phyloP scores from a whole-genome alignment of 169 alveolate species.

The Plasmodium vinckei region DNA sequence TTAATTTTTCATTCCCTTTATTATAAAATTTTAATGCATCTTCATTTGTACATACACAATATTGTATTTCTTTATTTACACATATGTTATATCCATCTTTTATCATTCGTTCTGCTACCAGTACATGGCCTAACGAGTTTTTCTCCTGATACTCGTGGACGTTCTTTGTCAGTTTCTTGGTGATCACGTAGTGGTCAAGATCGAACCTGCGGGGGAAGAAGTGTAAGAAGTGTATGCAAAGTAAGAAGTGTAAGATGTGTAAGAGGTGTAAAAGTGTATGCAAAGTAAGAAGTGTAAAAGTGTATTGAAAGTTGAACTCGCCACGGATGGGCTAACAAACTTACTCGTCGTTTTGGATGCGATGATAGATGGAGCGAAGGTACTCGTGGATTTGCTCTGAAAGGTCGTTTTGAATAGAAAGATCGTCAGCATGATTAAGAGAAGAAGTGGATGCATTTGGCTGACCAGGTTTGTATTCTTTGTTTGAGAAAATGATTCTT shows the following conservation, averaged over 20 bases:
- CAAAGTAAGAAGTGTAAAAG: too few relatives aligned
- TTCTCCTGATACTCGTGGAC: conserved; percentile 90
- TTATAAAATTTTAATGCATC: conserved; percentile 45
- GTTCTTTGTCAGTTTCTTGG: conserved; percentile 53
- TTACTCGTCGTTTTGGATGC: conserved; percentile 85
- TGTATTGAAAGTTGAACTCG: too few relatives aligned
- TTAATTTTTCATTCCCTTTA: conserved; percentile 54
- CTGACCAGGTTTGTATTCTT: conserved; percentile 4
- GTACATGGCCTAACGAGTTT: conserved; percentile 95
- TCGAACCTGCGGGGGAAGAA: conserved; percentile 31
- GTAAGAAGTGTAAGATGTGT: too few relatives aligned
- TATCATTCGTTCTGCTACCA: conserved; percentile 93
- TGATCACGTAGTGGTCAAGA: conserved; percentile 51
- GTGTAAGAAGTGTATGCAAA: too few relatives aligned
- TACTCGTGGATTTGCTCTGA: conserved; percentile 90
- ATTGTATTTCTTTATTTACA: conserved; percentile 93
- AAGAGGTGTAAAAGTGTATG: too few relatives aligned
- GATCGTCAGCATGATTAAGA: conserved; percentile 15
- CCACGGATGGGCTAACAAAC: not conserved
- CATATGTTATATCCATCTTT: conserved; percentile 88
- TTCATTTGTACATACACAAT: conserved; percentile 90
- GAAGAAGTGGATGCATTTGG: too few relatives aligned
- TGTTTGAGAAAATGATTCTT: conserved; percentile 25
- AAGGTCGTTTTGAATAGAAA: conserved; percentile 79
- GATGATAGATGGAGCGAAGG: conserved; percentile 85